phyloP scores from a whole-genome alignment of 2,329 filamentous ascomycete genomes.

The Phoma sp. region DNA sequence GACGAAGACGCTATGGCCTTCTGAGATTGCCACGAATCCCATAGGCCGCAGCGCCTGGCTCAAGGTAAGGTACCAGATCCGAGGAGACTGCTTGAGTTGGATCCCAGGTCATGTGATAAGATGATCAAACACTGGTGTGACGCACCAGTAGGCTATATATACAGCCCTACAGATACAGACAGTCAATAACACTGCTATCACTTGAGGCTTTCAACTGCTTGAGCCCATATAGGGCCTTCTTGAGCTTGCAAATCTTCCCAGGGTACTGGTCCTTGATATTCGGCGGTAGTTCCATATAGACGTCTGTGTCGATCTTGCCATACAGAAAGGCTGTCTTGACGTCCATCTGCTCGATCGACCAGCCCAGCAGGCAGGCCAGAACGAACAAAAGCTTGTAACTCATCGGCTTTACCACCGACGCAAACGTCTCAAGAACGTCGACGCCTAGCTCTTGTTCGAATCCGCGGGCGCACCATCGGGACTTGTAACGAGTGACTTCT shows the following conservation, averaged over 20 bases:
- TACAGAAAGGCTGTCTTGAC: conserved; percentile 44
- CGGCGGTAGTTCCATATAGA: conserved; percentile 35
- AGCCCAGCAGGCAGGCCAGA: conserved; percentile 20
- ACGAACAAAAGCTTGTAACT: conserved; percentile 35
- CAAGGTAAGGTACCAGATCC: conserved; percentile 30
- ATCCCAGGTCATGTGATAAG: too few species aligned
- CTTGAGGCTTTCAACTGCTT: too few species aligned
- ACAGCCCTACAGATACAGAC: too few species aligned
- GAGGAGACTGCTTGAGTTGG: conserved; percentile 31
- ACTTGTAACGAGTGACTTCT: conserved; percentile 30
- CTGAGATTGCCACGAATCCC: conserved; percentile 15
- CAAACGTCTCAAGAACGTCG: conserved; percentile 21
- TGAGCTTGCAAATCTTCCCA: conserved; percentile 22
- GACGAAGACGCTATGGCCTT: too few species aligned
- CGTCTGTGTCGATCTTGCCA: conserved; percentile 27
- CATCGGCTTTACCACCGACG: conserved; percentile 27
- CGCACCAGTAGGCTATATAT: too few species aligned
- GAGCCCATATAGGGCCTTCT: conserved; percentile 22
- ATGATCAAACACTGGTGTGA: too few species aligned
- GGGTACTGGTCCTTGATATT: conserved; percentile 10
- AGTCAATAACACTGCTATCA: too few species aligned
- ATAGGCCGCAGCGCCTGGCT: conserved; percentile 22
- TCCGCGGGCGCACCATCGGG: conserved; percentile 32
- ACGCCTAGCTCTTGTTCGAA: conserved; percentile 33
- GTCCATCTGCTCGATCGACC: conserved; percentile 40